A percentile compares a stretch with the other conserved stretches of the same genome.
These are phyloP conservation scores for Nicotiana otophora DNA, from an alignment of 257 asterid species.

Conservation along the genomic window DNA sequence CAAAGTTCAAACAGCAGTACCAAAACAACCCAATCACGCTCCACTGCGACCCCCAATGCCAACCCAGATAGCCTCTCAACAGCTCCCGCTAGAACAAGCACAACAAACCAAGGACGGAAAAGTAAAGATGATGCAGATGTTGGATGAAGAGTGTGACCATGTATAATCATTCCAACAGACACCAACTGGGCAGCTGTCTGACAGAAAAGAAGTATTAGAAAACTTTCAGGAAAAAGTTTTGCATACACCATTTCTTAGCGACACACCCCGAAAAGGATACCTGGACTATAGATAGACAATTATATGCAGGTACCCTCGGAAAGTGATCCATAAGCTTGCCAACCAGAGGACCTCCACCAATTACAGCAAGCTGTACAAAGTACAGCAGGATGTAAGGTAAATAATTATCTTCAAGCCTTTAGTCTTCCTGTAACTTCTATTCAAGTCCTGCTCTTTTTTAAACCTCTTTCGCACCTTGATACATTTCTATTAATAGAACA, in stretches of 20 bases:
- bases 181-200: slow-evolving; percentile 91
- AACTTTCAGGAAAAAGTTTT: slow-evolving; percentile 3
- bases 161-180: slow-evolving; percentile 82
- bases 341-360: slow-evolving; percentile 88
- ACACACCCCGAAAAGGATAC: slow-evolving; percentile 28
- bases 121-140: slow-evolving; percentile 47
- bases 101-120: slow-evolving; percentile 78
- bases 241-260: slow-evolving; percentile 11
- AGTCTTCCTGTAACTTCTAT: neutral
- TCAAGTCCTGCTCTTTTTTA: no score
- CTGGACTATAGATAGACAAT: slow-evolving; percentile 65
- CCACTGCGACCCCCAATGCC: slow-evolving; percentile 88
- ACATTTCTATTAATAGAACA: no score
- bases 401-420: slow-evolving; percentile 12
- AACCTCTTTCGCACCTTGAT: no score
- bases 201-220: slow-evolving; percentile 24
- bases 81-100: slow-evolving; percentile 74
- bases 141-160: slow-evolving; percentile 52
- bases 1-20: slow-evolving; percentile 27
- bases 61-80: slow-evolving; percentile 87
- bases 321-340: slow-evolving; percentile 90
- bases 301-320: slow-evolving; percentile 85
- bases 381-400: slow-evolving; percentile 18
- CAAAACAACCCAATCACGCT: slow-evolving; percentile 99
- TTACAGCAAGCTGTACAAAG: slow-evolving; percentile 70